Evolutionary conservation across 495 filamentous ascomycete species (phyloP), one percentile per base, ranked within the genome.

Genomic region (Penicillium tannophilum): DNA sequence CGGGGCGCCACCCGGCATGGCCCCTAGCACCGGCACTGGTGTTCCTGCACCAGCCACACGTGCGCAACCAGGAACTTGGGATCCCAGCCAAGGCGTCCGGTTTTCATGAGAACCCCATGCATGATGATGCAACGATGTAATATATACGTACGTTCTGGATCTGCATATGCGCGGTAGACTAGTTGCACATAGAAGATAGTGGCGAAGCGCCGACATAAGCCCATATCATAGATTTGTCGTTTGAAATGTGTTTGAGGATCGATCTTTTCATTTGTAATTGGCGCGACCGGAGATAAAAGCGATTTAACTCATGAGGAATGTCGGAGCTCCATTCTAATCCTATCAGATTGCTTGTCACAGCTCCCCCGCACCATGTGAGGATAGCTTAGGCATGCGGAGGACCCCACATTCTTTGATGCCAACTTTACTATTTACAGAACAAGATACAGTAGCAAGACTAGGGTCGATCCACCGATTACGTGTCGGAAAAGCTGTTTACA

Each of bases 71-170:
- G 65, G 67, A 24, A 67, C 68, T 4, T 90, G 88, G 88, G 86
- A 89, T 71, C 81, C 84, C 4, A 84, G 73, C 50, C 77, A 79
- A 44, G 86, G 86, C 17, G 77, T 89, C 52, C 76, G 84, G 9
- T 56, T 56, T 33, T 56, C 54, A 8, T 56, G 35, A 31, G 2
- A 55, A 26, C 6, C 7, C 2, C 43, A 35, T 20, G 14, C 28
- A 19, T 45, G 6, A 45, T 17, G 39, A 41, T 33, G 14, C 30
- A 19, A 45, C 43, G 14, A 11, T 46, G 14, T 33, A 26, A 19
- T 3, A 28, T 23, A 23, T 2, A 23, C 20, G 20, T 10, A 54
- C 19, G 19, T 12, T 23, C 9, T 17, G 26, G n/a, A 12, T 17
- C 39, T 14, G 39, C 39, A n/a, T 41, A 41, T 39, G 35, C 39